Conservation (phyloP, 768 basidiomycete genomes). For the Sistotremastrum niveocremeum region DNA sequence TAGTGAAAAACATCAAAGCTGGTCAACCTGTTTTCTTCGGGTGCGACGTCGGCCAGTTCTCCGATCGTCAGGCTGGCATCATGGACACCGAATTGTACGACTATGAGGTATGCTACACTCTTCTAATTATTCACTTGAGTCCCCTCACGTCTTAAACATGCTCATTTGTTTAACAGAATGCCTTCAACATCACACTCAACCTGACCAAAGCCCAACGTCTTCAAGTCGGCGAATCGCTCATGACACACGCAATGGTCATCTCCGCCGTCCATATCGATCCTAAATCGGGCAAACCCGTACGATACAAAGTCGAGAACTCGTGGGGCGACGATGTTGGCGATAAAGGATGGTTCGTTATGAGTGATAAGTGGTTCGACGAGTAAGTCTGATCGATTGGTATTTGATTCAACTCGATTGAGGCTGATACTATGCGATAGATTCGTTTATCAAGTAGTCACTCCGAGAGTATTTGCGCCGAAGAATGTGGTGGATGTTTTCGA, state of each 20-base stretch:
- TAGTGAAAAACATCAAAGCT: conserved; percentile 78
- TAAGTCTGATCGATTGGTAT: conserved; percentile 23
- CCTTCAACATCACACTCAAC: conserved; percentile 70
- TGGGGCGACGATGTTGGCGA: conserved; percentile 74
- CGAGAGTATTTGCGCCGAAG: conserved; percentile 63
- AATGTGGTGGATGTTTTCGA: conserved; percentile 77
- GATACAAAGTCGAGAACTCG: conserved; percentile 96
- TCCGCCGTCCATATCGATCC: conserved; percentile 80
- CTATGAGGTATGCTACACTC: conserved; percentile 43
- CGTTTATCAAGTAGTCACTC: conserved; percentile 89
- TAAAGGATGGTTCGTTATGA: conserved; percentile 89
- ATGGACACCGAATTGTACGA: conserved; percentile 80
- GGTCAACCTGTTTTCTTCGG: conserved; percentile 91
- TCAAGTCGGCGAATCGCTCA: conserved; percentile 67
- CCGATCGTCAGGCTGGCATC: conserved; percentile 55
- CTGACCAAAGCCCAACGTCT: conserved; percentile 81
- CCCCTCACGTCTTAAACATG: not conserved
- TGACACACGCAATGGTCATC: conserved; percentile 97
- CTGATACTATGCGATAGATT: conserved; percentile 30
- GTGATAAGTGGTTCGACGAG: conserved; percentile 85
- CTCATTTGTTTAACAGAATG: conserved; percentile 30
- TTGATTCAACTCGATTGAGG: not conserved
- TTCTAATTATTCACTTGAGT: not conserved
- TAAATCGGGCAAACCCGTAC: conserved; percentile 50
- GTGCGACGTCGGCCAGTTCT: conserved; percentile 88